Conservation (phyloP, 192 early-diverging fungal genomes). For the Rhizophlyctis rosea region DNA sequence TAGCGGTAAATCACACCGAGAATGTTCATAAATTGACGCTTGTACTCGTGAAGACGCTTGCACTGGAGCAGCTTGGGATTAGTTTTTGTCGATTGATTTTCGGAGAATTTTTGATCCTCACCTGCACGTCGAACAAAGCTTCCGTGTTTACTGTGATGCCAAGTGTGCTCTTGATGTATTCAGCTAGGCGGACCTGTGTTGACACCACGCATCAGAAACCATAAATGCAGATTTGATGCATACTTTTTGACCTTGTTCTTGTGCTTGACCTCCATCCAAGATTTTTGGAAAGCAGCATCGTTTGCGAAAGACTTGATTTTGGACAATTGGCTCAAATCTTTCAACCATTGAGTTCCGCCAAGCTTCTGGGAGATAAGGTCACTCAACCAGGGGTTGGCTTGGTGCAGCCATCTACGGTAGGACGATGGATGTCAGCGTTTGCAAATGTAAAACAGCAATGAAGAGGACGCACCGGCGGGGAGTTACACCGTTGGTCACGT, state of each 20-base stretch:
- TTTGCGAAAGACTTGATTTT: conserved; percentile 61
- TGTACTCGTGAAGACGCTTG: conserved; percentile 99
- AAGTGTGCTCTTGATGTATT: conserved; percentile 70
- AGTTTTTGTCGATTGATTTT: no score
- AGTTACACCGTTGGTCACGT: conserved; percentile 98
- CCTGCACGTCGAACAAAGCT: conserved; percentile 93
- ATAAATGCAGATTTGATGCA: not conserved
- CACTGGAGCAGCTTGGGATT: conserved; percentile 46
- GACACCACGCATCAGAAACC: not conserved
- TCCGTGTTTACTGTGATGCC: conserved; percentile 76
- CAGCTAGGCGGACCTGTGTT: conserved; percentile 63
- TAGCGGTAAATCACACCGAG: conserved; percentile 93
- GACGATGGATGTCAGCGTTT: conserved; percentile 12
- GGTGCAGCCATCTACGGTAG: conserved; percentile 84
- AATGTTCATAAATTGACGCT: conserved; percentile 99
- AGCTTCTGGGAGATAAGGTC: conserved; percentile 78
- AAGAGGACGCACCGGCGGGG: conserved; percentile 57
- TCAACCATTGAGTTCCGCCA: conserved; percentile 72
- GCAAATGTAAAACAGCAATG: not conserved
- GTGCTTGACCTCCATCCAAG: conserved; percentile 89
- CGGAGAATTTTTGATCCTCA: no score
- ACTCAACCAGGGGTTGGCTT: conserved; percentile 87
- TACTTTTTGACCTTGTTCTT: conserved; percentile 69
- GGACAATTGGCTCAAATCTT: conserved; percentile 59
- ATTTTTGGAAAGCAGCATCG: conserved; percentile 70